Evolutionary conservation across 371 early-diverging fungal species (phyloP).

Genomic region (Amoeboaphelidium occidentale): DNA sequence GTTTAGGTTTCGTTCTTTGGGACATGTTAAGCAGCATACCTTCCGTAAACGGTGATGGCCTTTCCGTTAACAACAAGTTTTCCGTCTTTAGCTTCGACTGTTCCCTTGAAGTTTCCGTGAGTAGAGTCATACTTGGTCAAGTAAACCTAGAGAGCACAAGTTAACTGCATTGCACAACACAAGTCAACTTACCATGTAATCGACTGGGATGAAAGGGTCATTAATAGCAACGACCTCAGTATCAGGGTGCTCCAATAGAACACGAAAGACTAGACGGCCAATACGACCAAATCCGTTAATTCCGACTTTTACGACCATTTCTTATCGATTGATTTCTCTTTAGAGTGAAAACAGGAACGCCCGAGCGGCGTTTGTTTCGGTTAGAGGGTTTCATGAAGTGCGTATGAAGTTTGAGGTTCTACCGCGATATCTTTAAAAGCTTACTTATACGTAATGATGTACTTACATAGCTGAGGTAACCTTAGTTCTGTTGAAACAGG

Average conservation of each 20-base stretch:
- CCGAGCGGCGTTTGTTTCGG: neutral
- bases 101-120: conserved; percentile 72
- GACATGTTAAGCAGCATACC: too few relatives aligned
- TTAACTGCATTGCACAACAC: neutral
- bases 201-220: conserved; percentile 89
- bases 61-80: conserved; percentile 64
- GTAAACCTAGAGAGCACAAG: conserved; percentile 20
- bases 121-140: conserved; percentile 93
- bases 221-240: conserved; percentile 86
- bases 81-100: conserved; percentile 43
- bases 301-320: conserved; percentile 33
- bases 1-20: too few relatives aligned
- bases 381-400: neutral
- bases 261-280: conserved; percentile 93
- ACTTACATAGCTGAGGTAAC: too few relatives aligned
- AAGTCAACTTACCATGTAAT: conserved; percentile 45
- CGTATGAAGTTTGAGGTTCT: neutral
- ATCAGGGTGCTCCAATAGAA: conserved; percentile 40
- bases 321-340: neutral
- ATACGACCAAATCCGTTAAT: conserved; percentile 96
- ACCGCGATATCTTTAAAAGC: too few relatives aligned
- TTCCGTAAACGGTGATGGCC: conserved; percentile 41
- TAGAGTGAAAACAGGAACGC: neutral
- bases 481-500: too few relatives aligned
- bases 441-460: too few relatives aligned